Base-by-base conservation (phyloP, 2,329 filamentous ascomycete genomes). In the Pyrenophora teres region DNA sequence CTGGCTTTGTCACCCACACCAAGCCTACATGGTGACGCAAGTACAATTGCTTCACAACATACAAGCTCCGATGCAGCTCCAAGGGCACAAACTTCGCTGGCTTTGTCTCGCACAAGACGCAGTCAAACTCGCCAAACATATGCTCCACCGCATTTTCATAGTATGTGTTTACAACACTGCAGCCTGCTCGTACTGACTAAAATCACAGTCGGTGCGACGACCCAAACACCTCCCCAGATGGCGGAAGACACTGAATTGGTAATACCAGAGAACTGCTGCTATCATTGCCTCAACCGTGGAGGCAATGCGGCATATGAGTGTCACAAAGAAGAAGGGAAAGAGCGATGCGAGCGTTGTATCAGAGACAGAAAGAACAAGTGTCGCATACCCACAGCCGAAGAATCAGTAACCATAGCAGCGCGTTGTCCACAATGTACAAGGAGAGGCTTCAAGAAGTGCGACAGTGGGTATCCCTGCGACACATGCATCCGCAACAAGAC, bases 251-350 rank as follows among this genome's bases (percentile, higher is more conserved):
- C 16, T 15, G 13, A 32, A 3, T 13, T n/a, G 2, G 10, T 19
- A 10, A 45, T 58, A 23, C 45, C 60, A 3, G 3, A 9, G 31
- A 18, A 55, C 16, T 64, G 58, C 16, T 64, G 60, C 16, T 40
- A 40, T 1, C 25, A 43, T 13, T 64, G 62, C 9, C 54, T 41
- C 3, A 56, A 45, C 13, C 58, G 58, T 4, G 62, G 62, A 27
- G 60, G 56, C 8, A 56, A 52, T 8, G 56, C 57, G 4, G 58
- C 56, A 2, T 64, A 56, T 23, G 41, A 56, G 4, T 64, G 60
- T 3, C 19, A 42, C 5, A 59, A 43, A 10, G 54, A 47, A 16
- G 15, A 46, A 7, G 51, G 53, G 4, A 33, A 55, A 25, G 51
- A 52, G 5, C 35, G 18, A 0, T 62, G 62, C 9, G 45, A 13